Conservation (phyloP, 208 protist species). For the Leishmania arabica region DNA sequence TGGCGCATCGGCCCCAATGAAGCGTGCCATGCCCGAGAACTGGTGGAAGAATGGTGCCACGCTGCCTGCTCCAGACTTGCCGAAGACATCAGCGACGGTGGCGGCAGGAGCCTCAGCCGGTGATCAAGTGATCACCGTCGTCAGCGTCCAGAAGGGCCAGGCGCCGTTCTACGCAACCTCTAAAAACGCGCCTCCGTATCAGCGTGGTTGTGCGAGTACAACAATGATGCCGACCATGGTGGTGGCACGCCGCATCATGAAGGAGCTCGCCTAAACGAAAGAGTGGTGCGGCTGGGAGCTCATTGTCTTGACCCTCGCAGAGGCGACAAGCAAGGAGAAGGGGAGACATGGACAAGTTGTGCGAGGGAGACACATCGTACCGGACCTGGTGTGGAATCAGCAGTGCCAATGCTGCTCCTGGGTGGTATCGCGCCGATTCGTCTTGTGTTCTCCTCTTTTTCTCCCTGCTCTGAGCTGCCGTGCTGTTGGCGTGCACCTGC, state of each 20-base stretch:
- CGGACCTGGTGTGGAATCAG: not conserved
- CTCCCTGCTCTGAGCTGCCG: not conserved
- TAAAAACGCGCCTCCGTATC: slow-evolving; percentile 65
- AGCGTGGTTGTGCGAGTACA: slow-evolving; percentile 80
- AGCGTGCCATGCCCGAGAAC: slow-evolving; percentile 53
- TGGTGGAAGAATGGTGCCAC: slow-evolving; percentile 60
- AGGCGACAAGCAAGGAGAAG: not conserved
- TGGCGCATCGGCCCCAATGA: not conserved
- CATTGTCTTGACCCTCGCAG: not conserved
- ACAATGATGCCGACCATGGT: slow-evolving; percentile 54
- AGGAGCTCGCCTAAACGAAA: slow-evolving; percentile 32
- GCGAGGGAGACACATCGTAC: not conserved
- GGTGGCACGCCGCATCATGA: slow-evolving; percentile 52
- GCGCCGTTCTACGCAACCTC: slow-evolving; percentile 76
- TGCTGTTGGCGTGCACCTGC: not conserved
- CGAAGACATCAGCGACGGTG: no score
- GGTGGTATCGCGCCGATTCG: not conserved
- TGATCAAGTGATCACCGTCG: slow-evolving; percentile 56
- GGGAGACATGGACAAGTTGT: not conserved
- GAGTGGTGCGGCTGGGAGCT: not conserved
- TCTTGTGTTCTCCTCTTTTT: not conserved
- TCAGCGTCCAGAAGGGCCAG: slow-evolving; percentile 64
- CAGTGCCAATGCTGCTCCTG: not conserved
- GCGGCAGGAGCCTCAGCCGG: not conserved
- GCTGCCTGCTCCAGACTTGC: slow-evolving; percentile 11